Conservation (phyloP, 768 basidiomycete species). For the Boletus patriciae region DNA sequence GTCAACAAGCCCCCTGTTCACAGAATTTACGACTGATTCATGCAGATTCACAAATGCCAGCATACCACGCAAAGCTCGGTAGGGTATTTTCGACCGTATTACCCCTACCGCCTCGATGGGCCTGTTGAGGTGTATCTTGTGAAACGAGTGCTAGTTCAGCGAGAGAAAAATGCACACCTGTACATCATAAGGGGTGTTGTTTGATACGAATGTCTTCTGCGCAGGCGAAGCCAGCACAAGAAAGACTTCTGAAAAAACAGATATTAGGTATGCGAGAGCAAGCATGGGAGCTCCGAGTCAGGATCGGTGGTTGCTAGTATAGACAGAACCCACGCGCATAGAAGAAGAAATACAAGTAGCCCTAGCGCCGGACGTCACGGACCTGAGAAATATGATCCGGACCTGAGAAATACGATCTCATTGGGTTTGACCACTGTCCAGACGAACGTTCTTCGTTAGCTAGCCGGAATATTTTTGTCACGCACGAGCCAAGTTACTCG, state of each 20-base stretch:
- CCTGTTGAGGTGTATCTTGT: constrained; percentile 39
- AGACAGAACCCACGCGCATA: neutral
- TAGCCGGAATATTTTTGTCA: neutral
- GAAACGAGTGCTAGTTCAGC: constrained; percentile 1
- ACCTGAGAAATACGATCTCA: constrained; percentile 4
- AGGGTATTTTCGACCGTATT: constrained; percentile 72
- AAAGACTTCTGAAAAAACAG: constrained; percentile 1
- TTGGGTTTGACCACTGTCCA: constrained; percentile 23
- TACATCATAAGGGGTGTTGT: constrained; percentile 45
- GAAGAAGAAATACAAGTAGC: neutral
- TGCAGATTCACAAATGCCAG: neutral
- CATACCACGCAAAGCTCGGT: constrained; percentile 74
- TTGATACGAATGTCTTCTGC: constrained; percentile 25
- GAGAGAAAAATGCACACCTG: constrained; percentile 38
- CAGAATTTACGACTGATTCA: constrained; percentile 4
- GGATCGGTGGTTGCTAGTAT: neutral
- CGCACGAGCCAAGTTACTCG: constrained; percentile 12
- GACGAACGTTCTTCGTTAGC: constrained; percentile 32
- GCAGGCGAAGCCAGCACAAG: constrained; percentile 30
- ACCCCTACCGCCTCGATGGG: constrained; percentile 75
- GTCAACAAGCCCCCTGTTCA: constrained; percentile 65
- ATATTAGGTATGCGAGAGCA: constrained; percentile 9
- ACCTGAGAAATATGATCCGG: too few species aligned
- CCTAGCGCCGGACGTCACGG: neutral
- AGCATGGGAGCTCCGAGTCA: constrained; percentile 15